Conservation (phyloP, 1,284 basidiomycete species). For the Ceratobasidium sp. region DNA sequence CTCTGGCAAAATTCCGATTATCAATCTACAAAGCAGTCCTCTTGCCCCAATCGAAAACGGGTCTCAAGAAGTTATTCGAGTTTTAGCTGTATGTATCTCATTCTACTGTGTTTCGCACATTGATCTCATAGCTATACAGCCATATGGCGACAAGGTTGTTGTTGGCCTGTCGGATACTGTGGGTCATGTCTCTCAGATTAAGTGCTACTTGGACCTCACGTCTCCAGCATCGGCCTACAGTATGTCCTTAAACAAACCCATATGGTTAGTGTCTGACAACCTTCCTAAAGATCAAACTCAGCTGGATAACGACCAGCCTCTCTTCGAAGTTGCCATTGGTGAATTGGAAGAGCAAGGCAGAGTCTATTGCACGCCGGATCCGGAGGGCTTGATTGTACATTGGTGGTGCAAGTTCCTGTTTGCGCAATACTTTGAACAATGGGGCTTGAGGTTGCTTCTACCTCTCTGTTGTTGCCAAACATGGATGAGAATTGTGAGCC, state of each 20-base stretch:
- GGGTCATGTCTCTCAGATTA: not conserved
- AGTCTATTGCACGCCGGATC: not conserved
- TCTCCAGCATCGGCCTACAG: not conserved
- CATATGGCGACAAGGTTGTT: not conserved
- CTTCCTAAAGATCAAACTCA: not conserved
- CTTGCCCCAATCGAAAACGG: not conserved
- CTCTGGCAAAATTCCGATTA: not conserved
- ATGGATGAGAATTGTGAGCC: not conserved
- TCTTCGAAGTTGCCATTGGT: constrained; percentile 2
- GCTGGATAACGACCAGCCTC: not conserved
- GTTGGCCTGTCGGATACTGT: not conserved
- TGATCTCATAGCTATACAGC: not conserved
- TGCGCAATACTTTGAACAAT: not conserved
- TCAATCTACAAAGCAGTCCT: not conserved
- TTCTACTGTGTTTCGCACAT: not conserved
- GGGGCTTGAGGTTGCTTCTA: not conserved
- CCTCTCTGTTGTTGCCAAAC: not conserved
- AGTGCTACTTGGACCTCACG: not conserved
- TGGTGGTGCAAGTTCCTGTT: not conserved
- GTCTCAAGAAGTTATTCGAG: not conserved
- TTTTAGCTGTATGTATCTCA: not conserved
- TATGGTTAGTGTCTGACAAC: not conserved
- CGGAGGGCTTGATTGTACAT: not conserved
- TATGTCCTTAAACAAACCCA: not conserved
- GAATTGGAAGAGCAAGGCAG: not conserved